These are phyloP conservation scores for Backusella sp. DNA, from an alignment of 192 early-diverging fungal species.

Conservation along the genomic window DNA sequence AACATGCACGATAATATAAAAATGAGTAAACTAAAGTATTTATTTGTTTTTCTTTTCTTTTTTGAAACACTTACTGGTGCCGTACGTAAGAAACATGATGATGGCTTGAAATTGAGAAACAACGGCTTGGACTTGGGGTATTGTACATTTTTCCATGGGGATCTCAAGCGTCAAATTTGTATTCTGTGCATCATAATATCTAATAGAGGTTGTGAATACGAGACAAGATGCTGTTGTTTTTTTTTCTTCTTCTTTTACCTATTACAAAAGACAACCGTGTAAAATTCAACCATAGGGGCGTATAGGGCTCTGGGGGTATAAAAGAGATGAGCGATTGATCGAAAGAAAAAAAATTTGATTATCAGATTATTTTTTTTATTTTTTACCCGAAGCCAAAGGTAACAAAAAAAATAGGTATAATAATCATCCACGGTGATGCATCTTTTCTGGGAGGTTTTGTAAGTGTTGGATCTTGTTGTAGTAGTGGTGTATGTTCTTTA, in stretches of 20 bases:
- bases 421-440: conserved; percentile 9
- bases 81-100: conserved; percentile 17
- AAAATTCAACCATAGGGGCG: conserved; percentile 33
- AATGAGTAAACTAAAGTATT: neutral
- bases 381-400: conserved; percentile 14
- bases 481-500: conserved; percentile 1
- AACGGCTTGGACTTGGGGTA: conserved; percentile 37
- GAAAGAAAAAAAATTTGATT: neutral
- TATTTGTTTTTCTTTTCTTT: neutral
- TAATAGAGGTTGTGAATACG: neutral
- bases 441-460: neutral
- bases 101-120: conserved; percentile 25
- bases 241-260: neutral
- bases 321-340: neutral
- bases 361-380: neutral
- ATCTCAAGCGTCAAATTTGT: neutral
- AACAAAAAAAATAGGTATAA: conserved; percentile 14
- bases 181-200: neutral
- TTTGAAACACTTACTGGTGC: conserved; percentile 17
- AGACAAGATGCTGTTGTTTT: neutral
- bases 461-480: neutral
- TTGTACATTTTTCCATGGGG: conserved; percentile 29
- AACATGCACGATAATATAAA: neutral
- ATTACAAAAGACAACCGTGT: conserved; percentile 34
- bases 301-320: neutral